A percentile compares a stretch with the other conserved stretches of the same genome.
Evolutionary conservation across 805 yeast genomes (phyloP).

Genomic region (Wickerhamiella sergipiensis): DNA sequence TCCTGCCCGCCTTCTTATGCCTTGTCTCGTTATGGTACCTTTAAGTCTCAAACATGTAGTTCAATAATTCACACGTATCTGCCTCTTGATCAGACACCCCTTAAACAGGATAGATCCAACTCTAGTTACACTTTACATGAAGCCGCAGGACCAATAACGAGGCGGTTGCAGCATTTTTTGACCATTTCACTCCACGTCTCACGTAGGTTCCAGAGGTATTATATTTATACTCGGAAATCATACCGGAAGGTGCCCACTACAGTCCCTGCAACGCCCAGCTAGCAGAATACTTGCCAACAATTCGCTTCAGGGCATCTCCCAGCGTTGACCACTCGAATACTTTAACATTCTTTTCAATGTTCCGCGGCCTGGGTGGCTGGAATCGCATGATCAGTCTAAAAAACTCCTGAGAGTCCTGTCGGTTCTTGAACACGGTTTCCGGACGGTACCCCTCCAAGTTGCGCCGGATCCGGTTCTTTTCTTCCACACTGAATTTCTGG

Average conservation of each 20-base stretch:
- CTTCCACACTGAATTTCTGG: constrained; percentile 47
- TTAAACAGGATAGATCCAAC: not conserved
- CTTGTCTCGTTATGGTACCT: too few species aligned
- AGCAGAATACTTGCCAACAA: constrained; percentile 41
- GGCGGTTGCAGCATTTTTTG: not conserved
- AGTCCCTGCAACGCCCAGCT: constrained; percentile 1
- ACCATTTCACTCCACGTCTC: not conserved
- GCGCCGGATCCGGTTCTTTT: constrained; percentile 54
- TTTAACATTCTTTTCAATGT: constrained; percentile 57
- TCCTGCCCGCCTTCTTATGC: too few species aligned
- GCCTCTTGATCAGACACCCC: not conserved
- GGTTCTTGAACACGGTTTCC: constrained; percentile 39
- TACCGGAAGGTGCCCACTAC: too few species aligned
- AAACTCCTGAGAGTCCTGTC: constrained; percentile 25
- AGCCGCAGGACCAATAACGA: not conserved
- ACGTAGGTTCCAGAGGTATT: not conserved
- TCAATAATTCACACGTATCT: too few species aligned
- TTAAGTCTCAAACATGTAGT: too few species aligned
- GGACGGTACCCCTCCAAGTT: constrained; percentile 54
- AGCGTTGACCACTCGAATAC: constrained; percentile 48
- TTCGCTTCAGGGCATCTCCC: constrained; percentile 40
- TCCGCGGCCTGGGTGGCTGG: constrained; percentile 51
- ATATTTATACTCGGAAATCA: not conserved
- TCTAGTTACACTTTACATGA: not conserved
- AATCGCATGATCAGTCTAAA: constrained; percentile 44